These are phyloP conservation scores for Trichoderma oligosporum DNA, from an alignment of 2,329 filamentous ascomycete species.

Conservation along the genomic window DNA sequence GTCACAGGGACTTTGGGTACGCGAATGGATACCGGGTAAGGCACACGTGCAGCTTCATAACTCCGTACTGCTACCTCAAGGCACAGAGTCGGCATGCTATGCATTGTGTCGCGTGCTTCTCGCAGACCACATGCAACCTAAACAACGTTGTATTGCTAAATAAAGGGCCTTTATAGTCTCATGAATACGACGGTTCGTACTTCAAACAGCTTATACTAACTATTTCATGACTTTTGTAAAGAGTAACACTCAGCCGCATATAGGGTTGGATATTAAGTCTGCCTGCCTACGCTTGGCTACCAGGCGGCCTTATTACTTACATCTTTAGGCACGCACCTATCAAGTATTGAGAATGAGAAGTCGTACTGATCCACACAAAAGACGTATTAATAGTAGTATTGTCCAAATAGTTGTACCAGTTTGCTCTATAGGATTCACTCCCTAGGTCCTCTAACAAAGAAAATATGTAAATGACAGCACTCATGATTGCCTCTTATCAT, in stretches of 20 bases:
- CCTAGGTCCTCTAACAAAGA: conserved; percentile 14
- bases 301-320: too few species aligned
- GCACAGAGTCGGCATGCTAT: background rate
- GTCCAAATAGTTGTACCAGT: conserved; percentile 19
- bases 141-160: background rate
- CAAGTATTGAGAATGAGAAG: too few species aligned
- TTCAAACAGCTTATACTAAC: background rate
- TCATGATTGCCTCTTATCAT: conserved; percentile 11
- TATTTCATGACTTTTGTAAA: background rate
- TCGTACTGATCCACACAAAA: background rate
- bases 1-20: background rate
- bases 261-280: too few species aligned
- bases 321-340: too few species aligned
- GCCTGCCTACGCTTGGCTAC: too few species aligned
- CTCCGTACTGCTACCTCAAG: background rate
- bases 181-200: background rate
- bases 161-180: background rate
- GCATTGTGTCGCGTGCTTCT: conserved; percentile 8
- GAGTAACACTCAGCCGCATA: conserved; percentile 8
- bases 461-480: conserved; percentile 16
- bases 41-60: conserved; percentile 14
- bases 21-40: conserved; percentile 1
- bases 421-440: conserved; percentile 18
- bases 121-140: background rate
- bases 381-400: conserved; percentile 19